Evolutionary conservation across 2,329 filamentous ascomycete genomes (phyloP), one percentile per base, ranked within the genome.

Genomic region (Blumeriella jaapii): DNA sequence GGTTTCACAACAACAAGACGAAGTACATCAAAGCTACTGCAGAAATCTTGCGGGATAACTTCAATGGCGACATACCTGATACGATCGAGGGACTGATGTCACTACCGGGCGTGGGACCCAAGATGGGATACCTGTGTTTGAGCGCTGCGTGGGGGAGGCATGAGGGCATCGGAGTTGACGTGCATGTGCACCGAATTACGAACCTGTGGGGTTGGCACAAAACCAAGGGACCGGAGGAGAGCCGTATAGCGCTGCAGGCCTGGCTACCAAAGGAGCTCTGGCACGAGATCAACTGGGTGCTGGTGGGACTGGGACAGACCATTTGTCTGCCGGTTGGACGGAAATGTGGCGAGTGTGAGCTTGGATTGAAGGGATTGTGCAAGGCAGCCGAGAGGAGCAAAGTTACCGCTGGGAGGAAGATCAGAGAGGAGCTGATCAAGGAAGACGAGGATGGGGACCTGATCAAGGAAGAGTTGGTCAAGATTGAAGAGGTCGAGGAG

Each of bases 341-440:
- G 9, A 74, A 70, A 48, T 98, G 91, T 60, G 86, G 84, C 12
- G 79, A 91, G 31, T 98, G 91, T 60, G 80, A 82, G 45, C 61
- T 96, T 31, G 83, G 83, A 1, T 63, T 80, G 13, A 67, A 67
- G 19, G 83, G 83, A 3, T 58, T 96, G 39, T 98, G 91, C 61
- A 75, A 69, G 54, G 71, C 73, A 8, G 81, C 82, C 17, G 72
- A 85, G 42, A 63, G 67, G 53, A 73, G 68, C 33, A 77, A 81
- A 60, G 71, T 78, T 4, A 55, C 59, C 6, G 66, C 70, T 40
- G 71, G 69, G 15, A 67, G 66, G 45, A 76, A 64, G 57, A 58
- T 62, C 38, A 67, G 65, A 55, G 61, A 58, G 36, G 57, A 51
- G 35, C 50, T 51, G 33, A 41, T 57, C 12, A 55, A 53, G 38